phyloP scores from a whole-genome alignment of 2,329 filamentous ascomycete species.

The Thelonectria rubi region DNA sequence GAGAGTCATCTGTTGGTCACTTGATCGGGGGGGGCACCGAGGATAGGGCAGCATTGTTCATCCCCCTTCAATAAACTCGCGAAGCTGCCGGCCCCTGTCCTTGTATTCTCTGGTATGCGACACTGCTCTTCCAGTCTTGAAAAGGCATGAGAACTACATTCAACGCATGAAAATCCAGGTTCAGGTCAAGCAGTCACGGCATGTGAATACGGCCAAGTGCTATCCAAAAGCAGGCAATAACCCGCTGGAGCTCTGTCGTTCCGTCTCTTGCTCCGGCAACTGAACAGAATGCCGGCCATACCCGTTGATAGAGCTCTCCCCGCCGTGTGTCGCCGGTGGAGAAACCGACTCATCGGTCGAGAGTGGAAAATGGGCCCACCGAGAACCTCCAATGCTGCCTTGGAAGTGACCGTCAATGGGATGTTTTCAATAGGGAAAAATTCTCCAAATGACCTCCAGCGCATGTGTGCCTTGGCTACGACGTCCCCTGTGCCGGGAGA shows the following conservation, averaged over 20 bases:
- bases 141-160: not conserved
- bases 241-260: not conserved
- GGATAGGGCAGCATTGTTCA: not conserved
- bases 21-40: conserved; percentile 5
- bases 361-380: conserved; percentile 26
- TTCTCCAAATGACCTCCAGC: not conserved
- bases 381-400: conserved; percentile 1
- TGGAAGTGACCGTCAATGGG: conserved; percentile 2
- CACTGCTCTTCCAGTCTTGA: not conserved
- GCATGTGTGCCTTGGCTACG: conserved; percentile 1
- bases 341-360: conserved; percentile 35
- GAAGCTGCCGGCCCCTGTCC: conserved; percentile 8
- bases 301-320: not conserved
- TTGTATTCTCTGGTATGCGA: not conserved
- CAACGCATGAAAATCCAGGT: not conserved
- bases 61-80: conserved; percentile 1
- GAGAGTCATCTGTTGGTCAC: not conserved
- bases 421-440: conserved; percentile 8
- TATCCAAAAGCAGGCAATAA: conserved; percentile 5
- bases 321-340: conserved; percentile 13
- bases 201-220: not conserved
- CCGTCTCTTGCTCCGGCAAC: not conserved
- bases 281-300: conserved; percentile 3
- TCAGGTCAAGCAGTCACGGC: not conserved
- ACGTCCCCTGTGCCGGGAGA: not conserved